Conservation (phyloP, 139 green algal species). For the Picochlorum costavermella region DNA sequence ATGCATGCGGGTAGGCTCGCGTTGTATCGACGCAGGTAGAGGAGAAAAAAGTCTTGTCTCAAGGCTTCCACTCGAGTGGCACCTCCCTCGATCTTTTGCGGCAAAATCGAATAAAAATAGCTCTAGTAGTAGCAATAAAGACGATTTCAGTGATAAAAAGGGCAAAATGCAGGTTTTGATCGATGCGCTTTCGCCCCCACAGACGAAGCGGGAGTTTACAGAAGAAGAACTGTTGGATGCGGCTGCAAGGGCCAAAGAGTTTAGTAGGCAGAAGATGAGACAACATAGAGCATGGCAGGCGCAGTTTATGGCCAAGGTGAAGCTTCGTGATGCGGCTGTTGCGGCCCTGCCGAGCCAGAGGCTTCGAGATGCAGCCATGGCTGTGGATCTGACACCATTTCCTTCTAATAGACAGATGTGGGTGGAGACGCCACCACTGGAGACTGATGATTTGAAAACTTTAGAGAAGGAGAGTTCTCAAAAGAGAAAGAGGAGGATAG, state of each 20-base stretch:
- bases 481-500: constrained; percentile 6
- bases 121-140: not conserved
- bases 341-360: constrained; percentile 27
- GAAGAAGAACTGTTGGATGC: constrained; percentile 20
- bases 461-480: not conserved
- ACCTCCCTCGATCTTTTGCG: not conserved
- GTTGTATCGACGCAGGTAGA: no score
- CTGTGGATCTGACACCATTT: constrained; percentile 24
- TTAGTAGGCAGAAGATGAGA: constrained; percentile 33
- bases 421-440: constrained; percentile 34
- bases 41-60: no score
- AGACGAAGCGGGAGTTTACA: not conserved
- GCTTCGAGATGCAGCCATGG: constrained; percentile 22
- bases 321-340: constrained; percentile 36
- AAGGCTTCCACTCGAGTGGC: no score
- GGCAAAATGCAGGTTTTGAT: not conserved
- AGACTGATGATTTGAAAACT: not conserved
- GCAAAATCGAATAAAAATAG: not conserved
- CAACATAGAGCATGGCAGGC: constrained; percentile 37
- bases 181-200: not conserved
- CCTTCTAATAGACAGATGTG: constrained; percentile 30
- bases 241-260: constrained; percentile 30
- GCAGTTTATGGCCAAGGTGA: constrained; percentile 35
- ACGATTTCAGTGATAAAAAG: not conserved
- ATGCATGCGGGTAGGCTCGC: no score